Evolutionary conservation across 140 eudicot species (phyloP).

Genomic region (Stevia rebaudiana): DNA sequence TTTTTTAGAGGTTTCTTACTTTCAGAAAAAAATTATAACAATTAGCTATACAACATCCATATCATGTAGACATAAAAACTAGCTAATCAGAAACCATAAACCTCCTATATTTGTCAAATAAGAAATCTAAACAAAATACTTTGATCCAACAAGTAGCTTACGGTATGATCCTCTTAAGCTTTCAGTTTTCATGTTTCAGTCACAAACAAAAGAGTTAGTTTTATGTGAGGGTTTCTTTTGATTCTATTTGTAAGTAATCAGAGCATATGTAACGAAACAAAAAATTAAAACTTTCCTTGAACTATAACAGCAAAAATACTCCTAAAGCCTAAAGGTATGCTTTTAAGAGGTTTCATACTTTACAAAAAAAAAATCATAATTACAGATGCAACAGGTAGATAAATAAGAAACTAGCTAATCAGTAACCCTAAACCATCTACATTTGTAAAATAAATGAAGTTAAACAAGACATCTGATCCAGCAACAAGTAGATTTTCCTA

Average conservation of each 20-base stretch:
- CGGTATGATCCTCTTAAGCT: background rate
- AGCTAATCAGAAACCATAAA: background rate
- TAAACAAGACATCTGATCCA: background rate
- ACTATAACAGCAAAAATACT: too few species aligned
- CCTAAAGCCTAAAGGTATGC: too few species aligned
- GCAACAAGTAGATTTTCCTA: background rate
- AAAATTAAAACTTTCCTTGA: too few species aligned
- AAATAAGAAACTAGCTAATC: background rate
- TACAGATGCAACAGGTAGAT: background rate
- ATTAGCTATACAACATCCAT: too few species aligned
- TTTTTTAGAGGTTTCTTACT: background rate
- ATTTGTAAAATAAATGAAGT: conserved; percentile 1
- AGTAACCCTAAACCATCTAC: conserved; percentile 22
- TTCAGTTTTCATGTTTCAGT: background rate
- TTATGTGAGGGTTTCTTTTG: too few species aligned
- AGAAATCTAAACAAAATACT: background rate
- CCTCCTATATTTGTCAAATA: background rate
- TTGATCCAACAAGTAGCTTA: background rate
- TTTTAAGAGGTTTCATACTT: too few species aligned
- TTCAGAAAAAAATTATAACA: background rate
- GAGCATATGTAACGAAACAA: too few species aligned
- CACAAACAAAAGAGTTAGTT: background rate
- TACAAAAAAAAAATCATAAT: too few species aligned
- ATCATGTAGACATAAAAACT: too few species aligned
- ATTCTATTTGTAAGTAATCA: too few species aligned